Conservation (phyloP, 2,329 filamentous ascomycete species). For the Colletotrichum graminicola region DNA sequence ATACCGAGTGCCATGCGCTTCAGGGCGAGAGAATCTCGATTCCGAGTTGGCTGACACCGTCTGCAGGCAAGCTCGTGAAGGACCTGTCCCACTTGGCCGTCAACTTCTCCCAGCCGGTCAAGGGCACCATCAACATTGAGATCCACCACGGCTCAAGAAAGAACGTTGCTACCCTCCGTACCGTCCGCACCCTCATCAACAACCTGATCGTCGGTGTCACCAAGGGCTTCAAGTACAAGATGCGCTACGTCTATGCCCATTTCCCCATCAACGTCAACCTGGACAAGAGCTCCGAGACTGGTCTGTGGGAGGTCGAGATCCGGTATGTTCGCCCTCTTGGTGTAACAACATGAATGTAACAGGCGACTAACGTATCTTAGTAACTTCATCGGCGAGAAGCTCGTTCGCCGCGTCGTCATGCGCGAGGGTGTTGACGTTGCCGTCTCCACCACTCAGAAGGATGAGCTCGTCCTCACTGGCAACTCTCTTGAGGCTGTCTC, state of each 20-base stretch:
- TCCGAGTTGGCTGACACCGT: conserved; percentile 30
- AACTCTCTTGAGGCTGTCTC: conserved; percentile 98
- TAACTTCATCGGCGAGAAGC: conserved; percentile 99
- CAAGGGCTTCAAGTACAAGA: conserved; percentile 99
- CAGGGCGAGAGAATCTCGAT: conserved; percentile 38
- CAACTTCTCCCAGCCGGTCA: conserved; percentile 90
- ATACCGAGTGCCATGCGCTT: conserved; percentile 14
- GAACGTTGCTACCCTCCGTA: conserved; percentile 97
- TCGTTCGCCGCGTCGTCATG: conserved; percentile 92
- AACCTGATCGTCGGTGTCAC: conserved; percentile 99
- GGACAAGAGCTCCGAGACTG: conserved; percentile 94
- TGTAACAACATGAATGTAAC: too few species aligned
- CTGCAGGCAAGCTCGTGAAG: conserved; percentile 91
- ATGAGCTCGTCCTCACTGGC: conserved; percentile 92
- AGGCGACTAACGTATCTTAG: conserved; percentile 55
- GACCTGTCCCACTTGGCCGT: conserved; percentile 96
- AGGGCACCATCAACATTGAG: conserved; percentile 93
- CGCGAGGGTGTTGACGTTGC: conserved; percentile 90
- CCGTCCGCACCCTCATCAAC: conserved; percentile 97
- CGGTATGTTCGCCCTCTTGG: conserved; percentile 69
- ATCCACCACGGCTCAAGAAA: conserved; percentile 99
- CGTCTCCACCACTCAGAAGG: conserved; percentile 93
- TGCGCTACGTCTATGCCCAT: conserved; percentile 99
- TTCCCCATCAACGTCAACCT: conserved; percentile 99
- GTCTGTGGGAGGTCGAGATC: conserved; percentile 93